A percentile compares a stretch with the other conserved stretches of the same genome.
These are phyloP conservation scores for Senna tora DNA, from an alignment of 306 rosid genomes.

Conservation along the genomic window DNA sequence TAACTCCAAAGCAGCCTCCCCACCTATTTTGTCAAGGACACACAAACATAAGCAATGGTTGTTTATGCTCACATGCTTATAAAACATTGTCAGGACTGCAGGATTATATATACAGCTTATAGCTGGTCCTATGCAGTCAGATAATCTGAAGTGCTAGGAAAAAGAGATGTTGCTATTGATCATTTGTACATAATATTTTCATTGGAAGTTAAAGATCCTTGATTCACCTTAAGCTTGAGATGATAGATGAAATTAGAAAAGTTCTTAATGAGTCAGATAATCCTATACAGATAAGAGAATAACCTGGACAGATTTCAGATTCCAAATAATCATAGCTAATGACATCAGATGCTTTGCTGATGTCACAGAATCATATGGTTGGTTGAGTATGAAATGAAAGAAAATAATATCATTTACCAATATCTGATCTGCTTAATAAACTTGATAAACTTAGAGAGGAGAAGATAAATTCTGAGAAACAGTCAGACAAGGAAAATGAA, in stretches of 20 bases:
- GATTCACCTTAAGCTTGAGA: slow-evolving; percentile 1
- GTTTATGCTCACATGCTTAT: background rate
- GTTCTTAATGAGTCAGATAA: background rate
- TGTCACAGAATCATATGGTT: slow-evolving; percentile 5
- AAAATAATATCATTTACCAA: background rate
- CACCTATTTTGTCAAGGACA: slow-evolving; percentile 49
- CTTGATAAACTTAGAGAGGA: slow-evolving; percentile 12
- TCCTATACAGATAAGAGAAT: background rate
- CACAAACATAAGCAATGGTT: slow-evolving; percentile 23
- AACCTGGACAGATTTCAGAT: slow-evolving; percentile 6
- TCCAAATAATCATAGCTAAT: background rate
- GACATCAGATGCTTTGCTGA: background rate
- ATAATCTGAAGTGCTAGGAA: background rate
- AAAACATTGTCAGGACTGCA: slow-evolving; percentile 8
- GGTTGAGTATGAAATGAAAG: background rate
- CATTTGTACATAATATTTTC: background rate
- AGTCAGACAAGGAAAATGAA: background rate
- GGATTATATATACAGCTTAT: slow-evolving; percentile 8
- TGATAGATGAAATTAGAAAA: slow-evolving; percentile 8
- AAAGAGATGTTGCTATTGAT: background rate
- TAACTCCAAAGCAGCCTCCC: slow-evolving; percentile 58
- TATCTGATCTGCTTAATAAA: too few species aligned
- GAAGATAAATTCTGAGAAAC: slow-evolving; percentile 27
- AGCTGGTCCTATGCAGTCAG: background rate
- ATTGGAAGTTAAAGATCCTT: slow-evolving; percentile 7